Base-by-base conservation (phyloP, 2,329 filamentous ascomycete species). In the Graphilbum sp. region DNA sequence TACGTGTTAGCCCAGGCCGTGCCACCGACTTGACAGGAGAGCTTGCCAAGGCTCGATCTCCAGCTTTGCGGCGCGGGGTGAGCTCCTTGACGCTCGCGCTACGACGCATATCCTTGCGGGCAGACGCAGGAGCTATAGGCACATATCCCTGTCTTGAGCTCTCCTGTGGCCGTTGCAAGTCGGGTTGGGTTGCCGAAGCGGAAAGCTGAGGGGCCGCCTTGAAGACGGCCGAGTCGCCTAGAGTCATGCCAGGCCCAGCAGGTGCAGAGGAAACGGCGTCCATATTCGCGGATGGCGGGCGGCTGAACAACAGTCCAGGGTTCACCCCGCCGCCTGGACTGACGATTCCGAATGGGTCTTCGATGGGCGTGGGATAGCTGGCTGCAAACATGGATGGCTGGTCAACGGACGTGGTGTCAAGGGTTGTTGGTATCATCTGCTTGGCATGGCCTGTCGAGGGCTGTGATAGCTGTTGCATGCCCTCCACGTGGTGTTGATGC, bases 221-320 rank as follows among this genome's bases (percentile, higher is more conserved):
- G 48, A 50, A 56, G 41, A 45, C 52, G 10, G 35, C 24, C 4
- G 29, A 20, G 13, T 40, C 38, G 10, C 41, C 24, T 2, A 40
- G 23, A n/a, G 38, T n/a, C 3, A 23, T 24, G 5, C 16, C 4
- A 15, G 20, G 20, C 2, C 39, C n/a, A 4, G 20, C 34, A 5
- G 39, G 42, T 16, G 46, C 46, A 2, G 45, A 45, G n/a, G 48
- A 43, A 20, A 45, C 42, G 15, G 52, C 43, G 31, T 66, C 60
- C 55, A 69, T 60, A 38, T 53, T 50, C 4, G 66, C 63, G 17
- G 66, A 66, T 12, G 60, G 60, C 19, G 68, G 64, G 11, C 63
- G 61, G 44, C 65, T 68, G 49, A 72, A 70, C 8, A 78, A 54
- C 15, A 78, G 56, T 8, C 69, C 72, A 2, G 73, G 73, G 46